A percentile compares a stretch with the other conserved stretches of the same genome.
Evolutionary conservation across 495 filamentous ascomycete genomes (phyloP).

Genomic region (Elasticomyces elasticus): DNA sequence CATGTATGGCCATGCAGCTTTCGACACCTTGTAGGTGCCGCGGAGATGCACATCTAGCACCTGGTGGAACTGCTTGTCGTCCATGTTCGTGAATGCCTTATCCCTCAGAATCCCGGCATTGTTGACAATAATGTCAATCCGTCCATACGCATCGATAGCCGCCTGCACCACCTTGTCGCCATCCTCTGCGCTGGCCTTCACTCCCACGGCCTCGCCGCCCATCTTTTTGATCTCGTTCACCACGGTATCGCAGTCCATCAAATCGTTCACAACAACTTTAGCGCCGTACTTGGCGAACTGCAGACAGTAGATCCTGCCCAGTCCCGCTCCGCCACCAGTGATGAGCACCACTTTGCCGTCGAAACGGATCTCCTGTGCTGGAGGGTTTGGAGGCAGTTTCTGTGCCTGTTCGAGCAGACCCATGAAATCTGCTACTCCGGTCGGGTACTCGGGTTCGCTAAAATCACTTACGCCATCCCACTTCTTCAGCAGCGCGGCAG

Average conservation of each 20-base stretch:
- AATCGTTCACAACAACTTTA: constrained; percentile 86
- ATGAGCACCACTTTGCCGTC: constrained; percentile 84
- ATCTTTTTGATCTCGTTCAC: constrained; percentile 84
- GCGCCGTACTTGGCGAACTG: constrained; percentile 86
- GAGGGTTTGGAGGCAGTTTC: constrained; percentile 55
- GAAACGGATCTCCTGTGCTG: constrained; percentile 74
- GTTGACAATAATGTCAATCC: constrained; percentile 90
- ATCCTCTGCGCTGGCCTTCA: constrained; percentile 90
- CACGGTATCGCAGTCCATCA: constrained; percentile 83
- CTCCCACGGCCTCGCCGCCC: constrained; percentile 84
- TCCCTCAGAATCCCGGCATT: constrained; percentile 96
- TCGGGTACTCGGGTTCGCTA: constrained; percentile 72
- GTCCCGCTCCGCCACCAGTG: constrained; percentile 85
- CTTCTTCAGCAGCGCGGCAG: constrained; percentile 74
- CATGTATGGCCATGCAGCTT: constrained; percentile 96
- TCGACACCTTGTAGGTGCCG: constrained; percentile 94
- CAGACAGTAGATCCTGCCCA: constrained; percentile 86
- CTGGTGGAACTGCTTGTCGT: constrained; percentile 83
- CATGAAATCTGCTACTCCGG: constrained; percentile 84
- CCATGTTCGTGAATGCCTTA: constrained; percentile 98
- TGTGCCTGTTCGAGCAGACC: constrained; percentile 73
- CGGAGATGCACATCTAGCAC: constrained; percentile 87
- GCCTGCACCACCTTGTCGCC: constrained; percentile 85
- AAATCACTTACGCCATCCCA: constrained; percentile 87
- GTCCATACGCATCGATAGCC: constrained; percentile 87